Evolutionary conservation across 2,329 filamentous ascomycete species (phyloP), one percentile per base, ranked within the genome.

Genomic region (Peltaster fructicola): DNA sequence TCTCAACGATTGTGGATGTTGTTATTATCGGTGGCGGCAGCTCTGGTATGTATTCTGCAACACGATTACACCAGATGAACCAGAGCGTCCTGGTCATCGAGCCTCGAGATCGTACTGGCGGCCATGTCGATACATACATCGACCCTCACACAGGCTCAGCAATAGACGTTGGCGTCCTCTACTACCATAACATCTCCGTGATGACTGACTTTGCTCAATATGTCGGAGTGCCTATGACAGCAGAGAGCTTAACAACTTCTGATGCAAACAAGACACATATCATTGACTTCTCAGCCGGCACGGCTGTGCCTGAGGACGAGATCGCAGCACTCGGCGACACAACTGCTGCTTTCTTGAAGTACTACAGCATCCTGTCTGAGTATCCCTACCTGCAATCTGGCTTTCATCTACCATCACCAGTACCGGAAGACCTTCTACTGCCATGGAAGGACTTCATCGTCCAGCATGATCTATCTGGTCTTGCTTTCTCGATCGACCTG

Each of bases 71-170:
- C 7, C 45, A 59, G 17, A 25, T 39, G 17, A 45, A 47, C 19
- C 44, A 52, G 14, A 50, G 30, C 4, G 41, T 59, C 11, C 40
- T 49, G 2, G 34, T 61, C 1, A 32, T 60, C 15, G 58, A 62
- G 31, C 42, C 44, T 23, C 35, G 53, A 22, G 24, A 26, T 10
- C 25, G 23, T 6, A 35, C 63, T 31, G 63, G 62, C 10, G 61
- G 62, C 3, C 59, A 65, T 32, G 54, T 57, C 5, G 43, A 59
- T 12, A 63, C 57, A 7, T 65, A 59, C 34, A 45, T 38, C 3
- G 54, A 54, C 18, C 44, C 50, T 8, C 24, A 23, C 1, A 52
- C 49, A 4, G 43, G 44, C 9, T 27, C 32, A 1, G 43, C 40
- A 1, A 27, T 51, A 26, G 47, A 59, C 28, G 48, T 44, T 30